Base-by-base conservation (phyloP, 2,329 filamentous ascomycete species). In the Dendryphion nanum region DNA sequence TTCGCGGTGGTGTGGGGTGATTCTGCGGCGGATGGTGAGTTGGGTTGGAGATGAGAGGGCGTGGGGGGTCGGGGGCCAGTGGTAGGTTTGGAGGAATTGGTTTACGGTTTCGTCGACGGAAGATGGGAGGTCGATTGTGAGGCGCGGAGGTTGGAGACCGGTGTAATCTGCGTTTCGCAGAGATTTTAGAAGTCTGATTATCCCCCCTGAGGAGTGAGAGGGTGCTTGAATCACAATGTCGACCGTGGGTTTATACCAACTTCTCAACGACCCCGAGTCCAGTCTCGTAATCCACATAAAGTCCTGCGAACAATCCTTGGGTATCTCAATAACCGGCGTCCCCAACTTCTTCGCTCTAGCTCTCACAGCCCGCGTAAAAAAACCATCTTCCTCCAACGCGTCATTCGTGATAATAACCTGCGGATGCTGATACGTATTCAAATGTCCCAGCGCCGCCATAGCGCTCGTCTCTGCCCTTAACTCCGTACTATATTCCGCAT, bases 191-290 rank as follows among this genome's bases (percentile, higher is more conserved):
- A 96, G 74, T 38, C 88, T 77, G 35, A 88, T 78, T 19, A 96
- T 63, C 35, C 83, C 85, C 8, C 87, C 89, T 2, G 86, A 83
- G 15, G 85, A 82, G 6, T 76, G 75, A 3, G 81, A 69, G 5
- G 82, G 77, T 1, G 86, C 88, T 42, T 94, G 87, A 6, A 97
- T 79, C 10, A 96, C 64, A 37, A 98, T 86, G 48, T 97, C 89
- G 44, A 97, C 75, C 24, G 76, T 80, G 4, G 87, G 73, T 32
- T 81, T 78, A 60, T 91, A 83, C 90, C 90, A 96, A 21, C 78
- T 85, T 49, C 72, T 75, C 40, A 96, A 68, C 19, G 89, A 82
- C 14, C 74, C 70, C 42, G 84, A 79, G 57, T 95, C 88, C 10
- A 97, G 73, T 45, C 82, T 81, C 1, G 86, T 80, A 28, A 95